Conservation (phyloP, 2,329 filamentous ascomycete species). For the Helotiales sp. region DNA sequence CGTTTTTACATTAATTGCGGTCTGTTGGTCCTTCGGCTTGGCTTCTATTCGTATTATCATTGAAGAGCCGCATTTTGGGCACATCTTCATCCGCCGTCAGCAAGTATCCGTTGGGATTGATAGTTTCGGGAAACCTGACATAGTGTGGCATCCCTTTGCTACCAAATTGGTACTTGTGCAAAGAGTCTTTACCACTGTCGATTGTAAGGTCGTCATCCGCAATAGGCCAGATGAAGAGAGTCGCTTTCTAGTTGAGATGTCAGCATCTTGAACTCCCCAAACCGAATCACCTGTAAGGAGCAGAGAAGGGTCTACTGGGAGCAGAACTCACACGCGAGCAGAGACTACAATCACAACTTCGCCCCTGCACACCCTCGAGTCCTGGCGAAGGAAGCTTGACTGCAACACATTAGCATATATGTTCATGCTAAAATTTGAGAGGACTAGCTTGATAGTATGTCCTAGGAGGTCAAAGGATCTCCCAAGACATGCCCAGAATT, state of each 20-base stretch:
- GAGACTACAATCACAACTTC: constrained; percentile 66
- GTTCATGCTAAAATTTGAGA: no score
- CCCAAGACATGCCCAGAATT: no score
- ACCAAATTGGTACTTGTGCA: constrained; percentile 47
- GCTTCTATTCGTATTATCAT: constrained; percentile 36
- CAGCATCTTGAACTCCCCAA: no score
- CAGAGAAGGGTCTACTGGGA: neutral
- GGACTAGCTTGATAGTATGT: no score
- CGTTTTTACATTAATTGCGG: constrained; percentile 43
- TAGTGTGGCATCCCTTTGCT: constrained; percentile 41
- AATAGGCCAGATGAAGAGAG: constrained; percentile 39
- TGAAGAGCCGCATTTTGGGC: constrained; percentile 47
- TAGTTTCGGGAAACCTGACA: constrained; percentile 30
- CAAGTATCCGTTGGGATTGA: neutral
- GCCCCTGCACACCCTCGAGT: constrained; percentile 29
- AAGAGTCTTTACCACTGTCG: constrained; percentile 45
- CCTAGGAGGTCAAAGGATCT: no score
- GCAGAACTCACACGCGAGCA: constrained; percentile 39
- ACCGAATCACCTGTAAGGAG: neutral
- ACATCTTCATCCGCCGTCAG: constrained; percentile 43
- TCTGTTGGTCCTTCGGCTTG: constrained; percentile 27
- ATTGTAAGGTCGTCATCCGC: constrained; percentile 38
- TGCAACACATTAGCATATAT: no score
- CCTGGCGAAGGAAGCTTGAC: constrained; percentile 51
- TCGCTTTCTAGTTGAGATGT: constrained; percentile 17